A percentile compares a stretch with the other conserved stretches of the same genome.
Conservation (phyloP, 768 basidiomycete species). For the Filobasidium wieringae region DNA sequence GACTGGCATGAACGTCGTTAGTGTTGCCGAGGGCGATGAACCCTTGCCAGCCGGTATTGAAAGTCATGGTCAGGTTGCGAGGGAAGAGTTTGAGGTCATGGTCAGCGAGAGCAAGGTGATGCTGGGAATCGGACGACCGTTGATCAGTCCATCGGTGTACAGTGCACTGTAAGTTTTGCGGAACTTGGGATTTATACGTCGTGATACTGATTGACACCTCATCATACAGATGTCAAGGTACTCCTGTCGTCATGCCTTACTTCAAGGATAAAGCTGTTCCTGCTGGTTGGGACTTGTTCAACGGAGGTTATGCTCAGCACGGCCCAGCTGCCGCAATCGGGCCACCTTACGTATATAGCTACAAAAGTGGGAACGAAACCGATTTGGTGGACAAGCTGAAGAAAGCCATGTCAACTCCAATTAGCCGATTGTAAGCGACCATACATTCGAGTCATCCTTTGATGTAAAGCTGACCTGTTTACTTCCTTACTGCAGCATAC, state of each 20-base stretch:
- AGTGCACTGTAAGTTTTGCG: constrained; percentile 31
- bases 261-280: constrained; percentile 15
- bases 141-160: constrained; percentile 35
- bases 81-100: constrained; percentile 23
- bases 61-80: constrained; percentile 18
- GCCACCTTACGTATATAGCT: constrained; percentile 34
- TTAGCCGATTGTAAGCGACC: constrained; percentile 30
- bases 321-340: constrained; percentile 32
- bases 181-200: too few relatives aligned
- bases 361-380: constrained; percentile 24
- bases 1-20: constrained; percentile 18
- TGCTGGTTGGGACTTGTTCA: constrained; percentile 27
- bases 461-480: not conserved
- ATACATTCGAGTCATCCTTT: too few relatives aligned
- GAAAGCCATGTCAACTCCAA: constrained; percentile 22
- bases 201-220: not conserved
- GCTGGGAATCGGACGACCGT: constrained; percentile 31
- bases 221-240: constrained; percentile 31
- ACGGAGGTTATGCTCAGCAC: constrained; percentile 24
- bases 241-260: constrained; percentile 32
- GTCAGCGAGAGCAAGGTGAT: constrained; percentile 28
- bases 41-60: constrained; percentile 28
- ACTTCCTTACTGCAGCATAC: constrained; percentile 21
- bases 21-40: constrained; percentile 20
- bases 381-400: constrained; percentile 21